phyloP scores from a whole-genome alignment of 2,329 filamentous ascomycete species.

The Amphichorda felina region DNA sequence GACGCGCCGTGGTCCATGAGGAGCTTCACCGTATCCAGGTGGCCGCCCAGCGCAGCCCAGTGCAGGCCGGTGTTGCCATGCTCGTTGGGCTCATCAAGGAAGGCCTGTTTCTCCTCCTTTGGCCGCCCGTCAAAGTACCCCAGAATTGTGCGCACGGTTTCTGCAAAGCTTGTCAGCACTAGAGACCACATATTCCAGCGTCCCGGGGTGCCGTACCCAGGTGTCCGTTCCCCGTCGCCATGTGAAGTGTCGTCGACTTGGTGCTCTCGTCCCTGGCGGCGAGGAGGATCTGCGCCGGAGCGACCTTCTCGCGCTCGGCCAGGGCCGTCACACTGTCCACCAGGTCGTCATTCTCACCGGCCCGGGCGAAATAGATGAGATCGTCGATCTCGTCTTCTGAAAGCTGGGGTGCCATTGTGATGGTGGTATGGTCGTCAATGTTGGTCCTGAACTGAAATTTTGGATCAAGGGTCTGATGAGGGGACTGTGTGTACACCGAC shows the following conservation, averaged over 20 bases:
- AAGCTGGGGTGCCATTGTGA: slow-evolving; percentile 38
- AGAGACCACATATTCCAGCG: not conserved
- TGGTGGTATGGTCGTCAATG: not conserved
- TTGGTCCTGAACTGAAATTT: slow-evolving; percentile 3
- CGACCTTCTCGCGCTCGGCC: slow-evolving; percentile 45
- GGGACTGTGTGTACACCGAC: slow-evolving; percentile 22
- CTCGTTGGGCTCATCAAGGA: slow-evolving; percentile 60
- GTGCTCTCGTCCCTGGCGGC: slow-evolving; percentile 63
- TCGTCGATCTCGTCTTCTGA: slow-evolving; percentile 81
- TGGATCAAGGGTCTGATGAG: slow-evolving; percentile 12
- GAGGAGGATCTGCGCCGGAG: slow-evolving; percentile 52
- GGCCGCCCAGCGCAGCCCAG: slow-evolving; percentile 86
- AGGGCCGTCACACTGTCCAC: slow-evolving; percentile 45
- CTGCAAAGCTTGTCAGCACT: too few relatives aligned
- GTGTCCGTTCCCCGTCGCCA: slow-evolving; percentile 86
- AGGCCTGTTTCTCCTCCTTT: slow-evolving; percentile 31
- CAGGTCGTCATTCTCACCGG: slow-evolving; percentile 64
- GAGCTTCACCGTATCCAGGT: slow-evolving; percentile 66
- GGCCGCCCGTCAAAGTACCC: slow-evolving; percentile 26
- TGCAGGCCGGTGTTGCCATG: slow-evolving; percentile 87
- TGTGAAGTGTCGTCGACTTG: slow-evolving; percentile 77
- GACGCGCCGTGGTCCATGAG: slow-evolving; percentile 69
- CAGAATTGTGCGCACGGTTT: slow-evolving; percentile 30
- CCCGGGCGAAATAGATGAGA: slow-evolving; percentile 75
- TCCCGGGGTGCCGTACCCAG: slow-evolving; percentile 41